Percentiles rank a stretch among this genome's conserved stretches.
These are phyloP conservation scores for Erodium maritimum DNA, from an alignment of 345 rosid species.

Conservation along the genomic window DNA sequence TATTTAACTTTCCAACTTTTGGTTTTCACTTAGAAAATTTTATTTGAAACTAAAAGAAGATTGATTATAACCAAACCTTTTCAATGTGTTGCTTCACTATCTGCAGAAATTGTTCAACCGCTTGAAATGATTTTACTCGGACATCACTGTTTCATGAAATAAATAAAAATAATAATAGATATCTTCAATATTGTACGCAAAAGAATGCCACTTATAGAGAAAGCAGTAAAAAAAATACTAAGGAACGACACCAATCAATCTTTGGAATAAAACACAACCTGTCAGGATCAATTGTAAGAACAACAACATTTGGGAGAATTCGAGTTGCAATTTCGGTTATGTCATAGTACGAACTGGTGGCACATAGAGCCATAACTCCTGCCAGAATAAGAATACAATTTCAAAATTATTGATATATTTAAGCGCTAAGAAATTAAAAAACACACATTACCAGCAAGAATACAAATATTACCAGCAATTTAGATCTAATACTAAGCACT, in stretches of 20 bases:
- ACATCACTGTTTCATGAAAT: slow-evolving; percentile 59
- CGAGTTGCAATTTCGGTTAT: slow-evolving; percentile 80
- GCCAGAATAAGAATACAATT: slow-evolving; percentile 16
- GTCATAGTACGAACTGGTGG: slow-evolving; percentile 87
- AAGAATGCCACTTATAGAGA: no score
- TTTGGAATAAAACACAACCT: slow-evolving; percentile 31
- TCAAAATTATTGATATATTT: not conserved
- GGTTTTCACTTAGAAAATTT: no score
- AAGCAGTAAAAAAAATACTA: not conserved
- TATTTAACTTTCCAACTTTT: no score
- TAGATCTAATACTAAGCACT: no score
- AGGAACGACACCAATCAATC: not conserved
- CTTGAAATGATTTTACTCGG: slow-evolving; percentile 90
- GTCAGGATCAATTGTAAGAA: slow-evolving; percentile 89
- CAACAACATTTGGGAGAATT: slow-evolving; percentile 80
- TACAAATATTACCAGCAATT: not conserved
- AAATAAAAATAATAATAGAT: slow-evolving; percentile 9
- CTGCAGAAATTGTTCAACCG: slow-evolving; percentile 85
- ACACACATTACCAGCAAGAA: not conserved
- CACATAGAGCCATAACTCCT: slow-evolving; percentile 96
- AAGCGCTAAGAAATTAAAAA: not conserved
- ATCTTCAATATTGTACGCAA: not conserved
- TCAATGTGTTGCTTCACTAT: slow-evolving; percentile 70
- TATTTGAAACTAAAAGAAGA: not conserved
- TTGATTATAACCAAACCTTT: slow-evolving; percentile 39